phyloP scores from a whole-genome alignment of 495 filamentous ascomycete genomes.

The Penicillium turbatum region DNA sequence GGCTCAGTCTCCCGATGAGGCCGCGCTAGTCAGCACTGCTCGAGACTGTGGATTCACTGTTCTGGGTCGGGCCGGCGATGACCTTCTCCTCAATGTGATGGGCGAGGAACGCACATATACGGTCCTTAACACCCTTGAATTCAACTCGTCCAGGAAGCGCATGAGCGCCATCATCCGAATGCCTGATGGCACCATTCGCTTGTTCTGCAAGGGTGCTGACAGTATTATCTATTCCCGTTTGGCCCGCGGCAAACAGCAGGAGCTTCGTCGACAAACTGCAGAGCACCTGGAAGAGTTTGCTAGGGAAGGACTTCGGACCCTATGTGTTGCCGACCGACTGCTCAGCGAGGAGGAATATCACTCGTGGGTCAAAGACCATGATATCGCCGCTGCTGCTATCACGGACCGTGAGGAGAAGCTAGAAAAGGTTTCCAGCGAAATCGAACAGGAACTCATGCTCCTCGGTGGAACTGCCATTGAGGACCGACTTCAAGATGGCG shows the following conservation, averaged over 20 bases:
- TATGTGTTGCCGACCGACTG: conserved; percentile 88
- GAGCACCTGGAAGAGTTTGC: conserved; percentile 97
- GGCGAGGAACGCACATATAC: conserved; percentile 79
- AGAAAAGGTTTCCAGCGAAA: conserved; percentile 80
- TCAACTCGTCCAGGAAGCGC: conserved; percentile 93
- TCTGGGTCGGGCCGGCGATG: conserved; percentile 70
- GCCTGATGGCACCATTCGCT: conserved; percentile 86
- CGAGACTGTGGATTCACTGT: conserved; percentile 97
- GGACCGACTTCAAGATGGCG: conserved; percentile 94
- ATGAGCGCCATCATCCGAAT: conserved; percentile 98
- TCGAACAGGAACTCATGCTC: conserved; percentile 85
- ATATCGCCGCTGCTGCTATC: conserved; percentile 79
- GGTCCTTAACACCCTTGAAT: conserved; percentile 93
- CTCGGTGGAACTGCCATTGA: conserved; percentile 97
- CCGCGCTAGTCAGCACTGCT: conserved; percentile 89
- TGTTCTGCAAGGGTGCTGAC: conserved; percentile 98
- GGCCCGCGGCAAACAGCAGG: conserved; percentile 75
- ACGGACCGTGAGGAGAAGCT: conserved; percentile 90
- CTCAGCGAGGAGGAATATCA: conserved; percentile 84
- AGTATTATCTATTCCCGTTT: conserved; percentile 95
- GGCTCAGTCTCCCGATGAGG: conserved; percentile 96
- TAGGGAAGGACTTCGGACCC: conserved; percentile 86
- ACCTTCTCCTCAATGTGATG: conserved; percentile 79
- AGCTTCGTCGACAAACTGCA: conserved; percentile 77
- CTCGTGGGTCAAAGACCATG: conserved; percentile 79